Conservation (phyloP, 345 rosid species). For the Populus davidiana region DNA sequence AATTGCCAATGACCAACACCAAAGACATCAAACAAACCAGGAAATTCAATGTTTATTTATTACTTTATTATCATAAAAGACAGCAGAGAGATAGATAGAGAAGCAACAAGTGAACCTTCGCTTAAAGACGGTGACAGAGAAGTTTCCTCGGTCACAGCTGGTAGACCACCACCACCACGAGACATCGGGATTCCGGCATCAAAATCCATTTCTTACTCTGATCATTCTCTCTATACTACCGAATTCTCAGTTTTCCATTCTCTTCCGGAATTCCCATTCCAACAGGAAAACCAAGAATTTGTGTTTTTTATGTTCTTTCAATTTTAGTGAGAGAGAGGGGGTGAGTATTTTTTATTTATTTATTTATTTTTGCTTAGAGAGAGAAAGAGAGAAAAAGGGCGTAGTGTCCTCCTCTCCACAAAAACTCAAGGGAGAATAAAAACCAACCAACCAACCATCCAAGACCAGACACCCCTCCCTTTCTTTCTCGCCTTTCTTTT, state of each 20-base stretch:
- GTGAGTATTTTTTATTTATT: not conserved
- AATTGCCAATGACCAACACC: not conserved
- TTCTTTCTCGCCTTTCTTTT: not conserved
- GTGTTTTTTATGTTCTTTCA: not conserved
- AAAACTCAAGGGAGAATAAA: conserved; percentile 23
- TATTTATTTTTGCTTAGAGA: not conserved
- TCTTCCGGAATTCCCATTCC: conserved; percentile 27
- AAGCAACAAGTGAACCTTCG: conserved; percentile 38
- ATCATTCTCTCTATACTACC: conserved; percentile 41
- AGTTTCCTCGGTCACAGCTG: conserved; percentile 43
- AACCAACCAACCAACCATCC: conserved; percentile 40
- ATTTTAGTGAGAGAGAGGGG: conserved; percentile 5
- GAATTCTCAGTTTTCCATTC: conserved; percentile 24
- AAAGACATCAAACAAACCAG: not conserved
- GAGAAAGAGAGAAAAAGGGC: conserved; percentile 25
- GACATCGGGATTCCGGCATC: conserved; percentile 74
- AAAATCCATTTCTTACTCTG: conserved; percentile 47
- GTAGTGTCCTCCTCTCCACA: conserved; percentile 66
- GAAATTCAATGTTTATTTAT: not conserved
- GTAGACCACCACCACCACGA: conserved; percentile 26
- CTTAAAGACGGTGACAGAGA: conserved; percentile 60
- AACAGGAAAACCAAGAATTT: not conserved
- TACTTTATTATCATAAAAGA: not conserved
- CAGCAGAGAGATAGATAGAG: not conserved
- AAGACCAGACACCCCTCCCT: conserved; percentile 14